A percentile compares a stretch with the other conserved stretches of the same genome.
Conservation (phyloP, 139 green algal genomes). For the Chlamydomonas sp. region DNA sequence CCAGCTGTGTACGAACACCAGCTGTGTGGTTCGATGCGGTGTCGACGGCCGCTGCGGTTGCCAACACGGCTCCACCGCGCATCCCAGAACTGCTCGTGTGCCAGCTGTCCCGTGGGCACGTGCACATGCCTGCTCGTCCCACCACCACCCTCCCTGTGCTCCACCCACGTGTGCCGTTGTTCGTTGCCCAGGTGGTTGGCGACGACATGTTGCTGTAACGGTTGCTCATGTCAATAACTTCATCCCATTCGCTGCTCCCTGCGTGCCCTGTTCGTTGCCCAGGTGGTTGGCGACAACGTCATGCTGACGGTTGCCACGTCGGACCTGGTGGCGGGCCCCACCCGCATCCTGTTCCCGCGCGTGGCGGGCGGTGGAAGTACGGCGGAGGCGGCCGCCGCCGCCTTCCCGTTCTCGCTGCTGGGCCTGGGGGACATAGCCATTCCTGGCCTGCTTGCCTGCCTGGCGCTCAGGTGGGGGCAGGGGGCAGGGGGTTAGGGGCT, state of each 20-base stretch:
- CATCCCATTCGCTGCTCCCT: too few species aligned
- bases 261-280: too few species aligned
- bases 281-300: slow-evolving; percentile 84
- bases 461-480: slow-evolving; percentile 63
- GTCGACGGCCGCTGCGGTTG: too few species aligned
- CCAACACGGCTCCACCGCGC: too few species aligned
- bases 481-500: too few species aligned
- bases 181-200: neutral
- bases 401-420: slow-evolving; percentile 87
- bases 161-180: neutral
- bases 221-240: too few species aligned
- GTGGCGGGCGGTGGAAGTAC: slow-evolving; percentile 47
- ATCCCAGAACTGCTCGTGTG: too few species aligned
- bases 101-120: too few species aligned
- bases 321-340: slow-evolving; percentile 75
- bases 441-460: slow-evolving; percentile 86
- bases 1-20: neutral
- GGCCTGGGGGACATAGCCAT: slow-evolving; percentile 93
- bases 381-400: slow-evolving; percentile 54
- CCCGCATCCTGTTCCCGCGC: slow-evolving; percentile 87
- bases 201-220: neutral
- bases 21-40: too few species aligned
- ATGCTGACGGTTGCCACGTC: slow-evolving; percentile 86
- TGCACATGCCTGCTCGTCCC: too few species aligned
- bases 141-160: neutral